phyloP scores from a whole-genome alignment of 1,139 yeast genomes.

The Meyerozyma sp. region DNA sequence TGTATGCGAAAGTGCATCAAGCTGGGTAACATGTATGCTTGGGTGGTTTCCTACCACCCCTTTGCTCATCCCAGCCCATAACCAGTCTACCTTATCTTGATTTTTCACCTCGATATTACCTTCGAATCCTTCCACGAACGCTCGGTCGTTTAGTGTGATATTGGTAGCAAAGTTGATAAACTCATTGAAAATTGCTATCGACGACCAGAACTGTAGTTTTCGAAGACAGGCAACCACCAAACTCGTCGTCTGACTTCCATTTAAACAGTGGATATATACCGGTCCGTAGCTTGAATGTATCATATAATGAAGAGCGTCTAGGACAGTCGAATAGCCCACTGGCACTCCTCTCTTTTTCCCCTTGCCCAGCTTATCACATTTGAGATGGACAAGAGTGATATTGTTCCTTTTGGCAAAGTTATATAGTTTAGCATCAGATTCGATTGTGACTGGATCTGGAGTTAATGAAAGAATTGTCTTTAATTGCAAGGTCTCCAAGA shows the following conservation, averaged over 20 bases:
- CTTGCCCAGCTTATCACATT: constrained; percentile 61
- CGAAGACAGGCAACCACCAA: constrained; percentile 81
- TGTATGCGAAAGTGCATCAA: not conserved
- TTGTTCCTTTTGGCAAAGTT: constrained; percentile 45
- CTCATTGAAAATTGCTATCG: constrained; percentile 83
- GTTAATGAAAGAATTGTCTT: constrained; percentile 75
- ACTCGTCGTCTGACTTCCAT: constrained; percentile 86
- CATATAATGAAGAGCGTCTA: constrained; percentile 54
- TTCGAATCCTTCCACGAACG: constrained; percentile 74
- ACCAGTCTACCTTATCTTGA: constrained; percentile 56
- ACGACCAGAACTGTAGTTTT: constrained; percentile 82
- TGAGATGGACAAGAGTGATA: constrained; percentile 57
- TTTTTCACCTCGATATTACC: constrained; percentile 55
- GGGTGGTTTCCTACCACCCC: constrained; percentile 48
- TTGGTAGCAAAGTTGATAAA: constrained; percentile 74
- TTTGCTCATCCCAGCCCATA: constrained; percentile 67
- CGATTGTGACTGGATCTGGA: constrained; percentile 62
- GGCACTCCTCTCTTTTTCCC: constrained; percentile 81
- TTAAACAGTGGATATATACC: constrained; percentile 76
- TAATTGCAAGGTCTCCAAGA: constrained; percentile 59
- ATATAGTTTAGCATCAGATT: constrained; percentile 45
- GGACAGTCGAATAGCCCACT: constrained; percentile 57
- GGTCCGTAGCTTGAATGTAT: constrained; percentile 62
- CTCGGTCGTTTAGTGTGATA: constrained; percentile 75
- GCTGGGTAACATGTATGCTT: constrained; percentile 29